Conservation (phyloP, 1,284 basidiomycete species). For the Ceratobasidium sp. region DNA sequence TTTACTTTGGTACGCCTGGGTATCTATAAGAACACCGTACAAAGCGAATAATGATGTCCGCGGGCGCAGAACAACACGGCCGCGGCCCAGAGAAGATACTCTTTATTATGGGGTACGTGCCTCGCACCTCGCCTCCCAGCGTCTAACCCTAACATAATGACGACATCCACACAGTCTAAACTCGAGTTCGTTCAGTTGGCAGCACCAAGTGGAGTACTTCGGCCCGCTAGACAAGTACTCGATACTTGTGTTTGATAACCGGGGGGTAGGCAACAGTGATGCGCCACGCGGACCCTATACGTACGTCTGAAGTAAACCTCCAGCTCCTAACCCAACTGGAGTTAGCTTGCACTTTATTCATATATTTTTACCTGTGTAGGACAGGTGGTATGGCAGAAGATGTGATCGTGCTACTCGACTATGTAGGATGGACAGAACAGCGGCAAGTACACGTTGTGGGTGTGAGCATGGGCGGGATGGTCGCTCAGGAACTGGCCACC, state of each 20-base stretch:
- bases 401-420: conserved; percentile 69
- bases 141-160: not conserved
- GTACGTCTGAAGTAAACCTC: conserved; percentile 47
- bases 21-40: not conserved
- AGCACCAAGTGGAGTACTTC: conserved; percentile 49
- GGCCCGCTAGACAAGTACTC: conserved; percentile 63
- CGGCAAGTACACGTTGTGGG: conserved; percentile 77
- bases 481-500: conserved; percentile 71
- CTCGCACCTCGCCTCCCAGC: not conserved
- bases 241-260: conserved; percentile 84
- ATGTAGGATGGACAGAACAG: conserved; percentile 72
- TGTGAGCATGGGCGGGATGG: conserved; percentile 86
- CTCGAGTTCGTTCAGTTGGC: conserved; percentile 69
- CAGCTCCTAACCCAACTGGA: not conserved
- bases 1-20: conserved; percentile 60
- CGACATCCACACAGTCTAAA: conserved; percentile 56
- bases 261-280: conserved; percentile 82
- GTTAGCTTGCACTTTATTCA: conserved; percentile 19
- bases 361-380: conserved; percentile 49
- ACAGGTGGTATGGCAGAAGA: conserved; percentile 84
- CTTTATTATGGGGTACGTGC: conserved; percentile 70
- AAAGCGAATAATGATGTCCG: not conserved
- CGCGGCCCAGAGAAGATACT: conserved; percentile 67
- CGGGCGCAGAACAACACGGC: conserved; percentile 66
- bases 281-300: conserved; percentile 74